phyloP scores from a whole-genome alignment of 202 grass and related monocot species.

The Dendrocalamus latiflorus region DNA sequence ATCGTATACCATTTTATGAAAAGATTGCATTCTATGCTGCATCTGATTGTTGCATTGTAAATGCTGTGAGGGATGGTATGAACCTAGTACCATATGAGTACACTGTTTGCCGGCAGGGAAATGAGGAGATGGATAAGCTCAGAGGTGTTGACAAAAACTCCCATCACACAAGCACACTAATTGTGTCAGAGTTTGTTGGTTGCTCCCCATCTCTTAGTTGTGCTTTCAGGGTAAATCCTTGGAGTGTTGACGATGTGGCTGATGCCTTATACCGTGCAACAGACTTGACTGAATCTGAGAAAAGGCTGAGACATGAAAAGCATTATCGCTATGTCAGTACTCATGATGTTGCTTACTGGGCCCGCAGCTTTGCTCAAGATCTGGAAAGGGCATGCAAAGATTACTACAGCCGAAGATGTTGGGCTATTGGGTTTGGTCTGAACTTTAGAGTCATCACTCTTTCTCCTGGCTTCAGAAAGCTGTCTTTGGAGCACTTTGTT shows the following conservation, averaged over 20 bases:
- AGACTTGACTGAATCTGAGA: slow-evolving; percentile 58
- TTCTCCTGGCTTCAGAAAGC: slow-evolving; percentile 82
- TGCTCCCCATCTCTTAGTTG: slow-evolving; percentile 95
- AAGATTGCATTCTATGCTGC: slow-evolving; percentile 80
- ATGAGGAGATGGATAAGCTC: slow-evolving; percentile 52
- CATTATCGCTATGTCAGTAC: slow-evolving; percentile 82
- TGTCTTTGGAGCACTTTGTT: slow-evolving; percentile 57
- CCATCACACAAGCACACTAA: slow-evolving; percentile 64
- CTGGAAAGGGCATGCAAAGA: slow-evolving; percentile 83
- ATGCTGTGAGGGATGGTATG: slow-evolving; percentile 95
- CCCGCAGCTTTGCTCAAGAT: slow-evolving; percentile 80
- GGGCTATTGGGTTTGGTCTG: slow-evolving; percentile 87
- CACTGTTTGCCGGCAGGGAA: slow-evolving; percentile 78
- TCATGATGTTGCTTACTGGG: slow-evolving; percentile 80
- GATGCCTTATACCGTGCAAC: slow-evolving; percentile 57
- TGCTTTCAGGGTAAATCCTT: slow-evolving; percentile 90
- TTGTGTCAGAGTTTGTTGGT: slow-evolving; percentile 92
- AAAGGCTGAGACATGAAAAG: slow-evolving; percentile 69
- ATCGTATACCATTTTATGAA: slow-evolving; percentile 80
- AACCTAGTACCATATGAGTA: slow-evolving; percentile 87
- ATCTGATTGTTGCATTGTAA: slow-evolving; percentile 88
- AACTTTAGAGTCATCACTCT: slow-evolving; percentile 74
- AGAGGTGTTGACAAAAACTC: slow-evolving; percentile 21
- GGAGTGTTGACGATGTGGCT: slow-evolving; percentile 76
- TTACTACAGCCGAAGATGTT: slow-evolving; percentile 74